Conservation (phyloP, 192 early-diverging fungal species). For the Gonapodya prolifera region DNA sequence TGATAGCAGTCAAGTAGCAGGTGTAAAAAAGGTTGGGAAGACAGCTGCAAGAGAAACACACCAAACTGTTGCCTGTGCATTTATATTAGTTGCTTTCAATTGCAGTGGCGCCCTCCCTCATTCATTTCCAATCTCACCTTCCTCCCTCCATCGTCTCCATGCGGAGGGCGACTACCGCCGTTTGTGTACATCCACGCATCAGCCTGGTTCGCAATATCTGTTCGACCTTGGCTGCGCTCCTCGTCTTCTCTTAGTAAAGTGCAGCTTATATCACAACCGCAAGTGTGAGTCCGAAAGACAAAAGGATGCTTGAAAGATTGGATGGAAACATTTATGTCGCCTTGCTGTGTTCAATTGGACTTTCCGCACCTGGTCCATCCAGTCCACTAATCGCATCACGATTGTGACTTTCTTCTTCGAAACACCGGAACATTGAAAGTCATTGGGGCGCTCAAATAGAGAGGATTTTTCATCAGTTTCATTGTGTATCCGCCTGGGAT, state of each 20-base stretch:
- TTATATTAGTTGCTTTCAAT: too few relatives aligned
- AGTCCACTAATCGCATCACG: not conserved
- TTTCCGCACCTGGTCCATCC: not conserved
- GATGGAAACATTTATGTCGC: not conserved
- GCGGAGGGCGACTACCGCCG: not conserved
- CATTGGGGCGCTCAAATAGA: not conserved
- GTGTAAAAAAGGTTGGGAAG: not conserved
- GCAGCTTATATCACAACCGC: not conserved
- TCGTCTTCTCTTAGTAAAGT: not conserved
- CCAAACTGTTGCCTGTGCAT: too few relatives aligned
- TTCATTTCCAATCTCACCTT: too few relatives aligned
- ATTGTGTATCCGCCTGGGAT: not conserved
- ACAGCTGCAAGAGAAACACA: not conserved
- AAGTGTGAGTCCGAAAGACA: not conserved
- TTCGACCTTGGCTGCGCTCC: not conserved
- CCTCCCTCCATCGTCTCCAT: not conserved
- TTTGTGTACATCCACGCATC: not conserved
- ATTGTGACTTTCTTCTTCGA: not conserved
- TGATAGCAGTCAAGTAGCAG: too few relatives aligned
- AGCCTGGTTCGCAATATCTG: not conserved
- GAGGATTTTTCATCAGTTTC: not conserved
- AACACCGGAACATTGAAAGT: not conserved
- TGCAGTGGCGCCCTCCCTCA: too few relatives aligned
- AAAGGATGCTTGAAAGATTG: not conserved
- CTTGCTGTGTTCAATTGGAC: not conserved